Conservation (phyloP, 176 grass and related monocot genomes). For the Hordeum vulgare region DNA sequence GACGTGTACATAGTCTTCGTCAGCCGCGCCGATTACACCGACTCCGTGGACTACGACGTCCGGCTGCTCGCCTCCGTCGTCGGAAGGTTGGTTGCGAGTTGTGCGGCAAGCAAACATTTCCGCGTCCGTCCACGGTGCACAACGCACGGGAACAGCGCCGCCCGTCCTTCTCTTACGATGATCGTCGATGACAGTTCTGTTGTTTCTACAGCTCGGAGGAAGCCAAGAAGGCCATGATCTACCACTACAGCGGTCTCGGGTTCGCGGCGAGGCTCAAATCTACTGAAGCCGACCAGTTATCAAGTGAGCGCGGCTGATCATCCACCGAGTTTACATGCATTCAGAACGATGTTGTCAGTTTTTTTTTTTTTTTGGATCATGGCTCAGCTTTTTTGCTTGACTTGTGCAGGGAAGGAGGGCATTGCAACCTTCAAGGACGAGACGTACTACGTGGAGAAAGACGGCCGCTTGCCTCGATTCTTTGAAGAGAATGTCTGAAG, state of each 20-base stretch:
- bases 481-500: conserved; percentile 27
- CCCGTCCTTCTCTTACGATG: background rate
- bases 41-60: conserved; percentile 27
- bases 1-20: conserved; percentile 30
- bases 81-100: conserved; percentile 20
- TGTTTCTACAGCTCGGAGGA: conserved; percentile 3
- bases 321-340: background rate
- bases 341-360: background rate
- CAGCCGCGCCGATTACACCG: conserved; percentile 36
- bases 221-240: conserved; percentile 28
- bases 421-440: conserved; percentile 30
- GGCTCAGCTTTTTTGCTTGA: background rate
- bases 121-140: no score
- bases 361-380: background rate
- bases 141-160: background rate
- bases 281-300: background rate
- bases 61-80: conserved; percentile 26
- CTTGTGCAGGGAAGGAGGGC: conserved; percentile 30
- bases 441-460: background rate
- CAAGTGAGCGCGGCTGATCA: conserved; percentile 9
- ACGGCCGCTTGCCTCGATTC: background rate
- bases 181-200: background rate
- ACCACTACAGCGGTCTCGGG: conserved; percentile 38
- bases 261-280: conserved; percentile 27
- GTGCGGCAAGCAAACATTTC: background rate